phyloP scores from a whole-genome alignment of 2,329 filamentous ascomycete species.

The Aureobasidium sp. region DNA sequence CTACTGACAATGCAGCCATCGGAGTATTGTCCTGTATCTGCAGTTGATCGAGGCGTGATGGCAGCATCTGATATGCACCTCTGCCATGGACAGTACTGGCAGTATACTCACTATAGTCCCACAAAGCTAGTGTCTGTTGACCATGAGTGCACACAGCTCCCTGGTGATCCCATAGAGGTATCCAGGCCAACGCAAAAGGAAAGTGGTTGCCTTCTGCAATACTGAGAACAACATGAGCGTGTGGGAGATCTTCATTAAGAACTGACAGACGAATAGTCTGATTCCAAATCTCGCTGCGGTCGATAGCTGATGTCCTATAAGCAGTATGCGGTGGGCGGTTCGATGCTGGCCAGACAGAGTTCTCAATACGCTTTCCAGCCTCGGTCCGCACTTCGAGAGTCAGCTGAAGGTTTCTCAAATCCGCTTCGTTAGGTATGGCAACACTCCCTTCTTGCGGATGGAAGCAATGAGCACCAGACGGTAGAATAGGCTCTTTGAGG shows the following conservation, averaged over 20 bases:
- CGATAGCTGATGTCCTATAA: conserved; percentile 77
- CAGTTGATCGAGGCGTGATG: conserved; percentile 42
- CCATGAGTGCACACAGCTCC: conserved; percentile 13
- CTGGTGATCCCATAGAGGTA: conserved; percentile 87
- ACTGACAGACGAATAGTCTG: conserved; percentile 79
- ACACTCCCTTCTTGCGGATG: conserved; percentile 75
- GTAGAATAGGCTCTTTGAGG: conserved; percentile 67
- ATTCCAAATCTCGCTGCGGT: conserved; percentile 76
- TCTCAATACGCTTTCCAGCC: conserved; percentile 73
- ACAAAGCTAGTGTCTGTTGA: conserved; percentile 65
- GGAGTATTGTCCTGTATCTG: conserved; percentile 45
- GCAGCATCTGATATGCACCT: conserved; percentile 77
- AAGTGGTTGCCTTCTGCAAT: conserved; percentile 77
- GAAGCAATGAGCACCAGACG: conserved; percentile 55
- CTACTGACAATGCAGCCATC: conserved; percentile 58
- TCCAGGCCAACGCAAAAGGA: conserved; percentile 84
- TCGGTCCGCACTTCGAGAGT: conserved; percentile 79
- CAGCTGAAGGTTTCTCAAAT: conserved; percentile 71
- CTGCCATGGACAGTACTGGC: conserved; percentile 64
- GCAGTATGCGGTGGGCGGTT: conserved; percentile 71
- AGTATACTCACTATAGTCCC: conserved; percentile 87
- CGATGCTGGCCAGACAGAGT: conserved; percentile 79
- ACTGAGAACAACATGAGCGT: conserved; percentile 81
- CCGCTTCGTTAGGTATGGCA: conserved; percentile 55
- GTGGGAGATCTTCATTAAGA: conserved; percentile 67